Evolutionary conservation across 1,139 yeast species (phyloP).

Genomic region (Taiozyma onychis): DNA sequence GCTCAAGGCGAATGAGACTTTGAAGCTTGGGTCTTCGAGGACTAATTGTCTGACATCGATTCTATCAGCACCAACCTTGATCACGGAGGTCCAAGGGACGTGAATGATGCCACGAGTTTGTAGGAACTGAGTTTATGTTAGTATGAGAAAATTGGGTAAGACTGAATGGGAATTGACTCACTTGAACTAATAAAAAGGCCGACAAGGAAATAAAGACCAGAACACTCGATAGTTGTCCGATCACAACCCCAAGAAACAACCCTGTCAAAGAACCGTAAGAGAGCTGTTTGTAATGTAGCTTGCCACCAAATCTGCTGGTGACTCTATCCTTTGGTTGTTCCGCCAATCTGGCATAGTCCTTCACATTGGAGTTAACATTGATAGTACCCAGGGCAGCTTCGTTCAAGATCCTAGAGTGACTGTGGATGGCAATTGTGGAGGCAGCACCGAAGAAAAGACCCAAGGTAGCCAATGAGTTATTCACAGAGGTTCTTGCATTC

Average conservation of each 20-base stretch:
- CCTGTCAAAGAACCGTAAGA: conserved; percentile 60
- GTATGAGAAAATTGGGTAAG: background rate
- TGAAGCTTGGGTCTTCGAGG: conserved; percentile 55
- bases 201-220: conserved; percentile 45
- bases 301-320: conserved; percentile 30
- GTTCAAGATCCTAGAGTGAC: conserved; percentile 21
- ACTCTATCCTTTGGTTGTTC: conserved; percentile 9
- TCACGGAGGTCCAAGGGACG: conserved; percentile 48
- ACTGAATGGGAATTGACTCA: conserved; percentile 4
- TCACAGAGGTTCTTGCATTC: background rate
- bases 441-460: conserved; percentile 22
- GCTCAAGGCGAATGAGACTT: conserved; percentile 48
- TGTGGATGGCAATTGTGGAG: conserved; percentile 11
- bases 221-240: conserved; percentile 53
- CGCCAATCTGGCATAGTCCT: conserved; percentile 2
- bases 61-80: conserved; percentile 43
- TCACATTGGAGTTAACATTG: conserved; percentile 11
- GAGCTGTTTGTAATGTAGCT: conserved; percentile 49
- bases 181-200: conserved; percentile 32
- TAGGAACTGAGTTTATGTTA: conserved; percentile 37
- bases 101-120: conserved; percentile 47
- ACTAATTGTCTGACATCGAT: conserved; percentile 47
- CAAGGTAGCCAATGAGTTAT: conserved; percentile 4
- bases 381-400: conserved; percentile 22
- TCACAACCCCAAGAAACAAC: conserved; percentile 47